Conservation (phyloP, 768 basidiomycete species). For the Tylopilus subfusipes region DNA sequence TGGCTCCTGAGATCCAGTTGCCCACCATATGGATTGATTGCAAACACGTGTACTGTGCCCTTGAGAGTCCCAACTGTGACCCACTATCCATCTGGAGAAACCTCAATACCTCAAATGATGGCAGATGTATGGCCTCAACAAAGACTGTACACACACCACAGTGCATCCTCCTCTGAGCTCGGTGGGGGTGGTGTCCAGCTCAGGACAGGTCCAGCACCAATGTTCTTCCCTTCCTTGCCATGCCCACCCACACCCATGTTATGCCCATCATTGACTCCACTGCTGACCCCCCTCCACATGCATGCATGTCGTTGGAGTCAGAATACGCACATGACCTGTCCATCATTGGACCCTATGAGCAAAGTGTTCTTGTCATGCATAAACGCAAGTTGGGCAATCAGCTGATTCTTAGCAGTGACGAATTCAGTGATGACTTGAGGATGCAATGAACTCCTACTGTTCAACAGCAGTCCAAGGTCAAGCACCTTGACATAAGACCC, state of each 20-base stretch:
- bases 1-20: slow-evolving; percentile 60
- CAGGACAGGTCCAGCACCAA: not conserved
- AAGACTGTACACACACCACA: slow-evolving; percentile 64
- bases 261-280: not conserved
- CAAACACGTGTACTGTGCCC: slow-evolving; percentile 68
- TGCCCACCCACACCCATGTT: not conserved
- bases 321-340: slow-evolving; percentile 51
- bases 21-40: slow-evolving; percentile 75
- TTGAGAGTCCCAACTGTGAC: slow-evolving; percentile 63
- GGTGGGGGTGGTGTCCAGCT: slow-evolving; percentile 1
- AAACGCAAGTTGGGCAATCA: slow-evolving; percentile 47
- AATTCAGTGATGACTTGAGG: slow-evolving; percentile 46
- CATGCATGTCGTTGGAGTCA: slow-evolving; percentile 33
- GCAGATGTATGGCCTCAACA: slow-evolving; percentile 70
- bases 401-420: slow-evolving; percentile 43
- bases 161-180: slow-evolving; percentile 20
- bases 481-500: slow-evolving; percentile 54
- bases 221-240: slow-evolving; percentile 1
- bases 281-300: slow-evolving; percentile 13
- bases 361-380: slow-evolving; percentile 52
- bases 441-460: slow-evolving; percentile 14
- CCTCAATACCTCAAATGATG: slow-evolving; percentile 48
- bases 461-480: slow-evolving; percentile 44
- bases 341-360: slow-evolving; percentile 50
- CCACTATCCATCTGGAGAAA: slow-evolving; percentile 57